A percentile compares a stretch with the other conserved stretches of the same genome.
phyloP scores from a whole-genome alignment of 208 protist species.

The Wallacemonas sp. region DNA sequence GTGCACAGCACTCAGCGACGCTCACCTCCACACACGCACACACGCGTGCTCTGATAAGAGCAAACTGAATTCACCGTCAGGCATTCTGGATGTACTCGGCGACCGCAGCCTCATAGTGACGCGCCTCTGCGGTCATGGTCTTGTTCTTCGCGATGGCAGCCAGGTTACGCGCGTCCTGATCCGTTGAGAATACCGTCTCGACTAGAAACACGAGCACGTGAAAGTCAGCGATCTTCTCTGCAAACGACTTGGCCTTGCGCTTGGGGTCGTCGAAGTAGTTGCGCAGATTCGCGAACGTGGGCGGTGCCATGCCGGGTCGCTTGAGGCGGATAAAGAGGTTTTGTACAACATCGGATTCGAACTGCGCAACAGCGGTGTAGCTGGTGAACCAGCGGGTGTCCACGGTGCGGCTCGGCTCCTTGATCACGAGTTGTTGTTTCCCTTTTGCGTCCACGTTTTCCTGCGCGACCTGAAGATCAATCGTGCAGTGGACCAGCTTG shows the following conservation, averaged over 20 bases:
- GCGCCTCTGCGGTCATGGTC: slow-evolving; percentile 33
- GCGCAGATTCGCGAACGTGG: slow-evolving; percentile 62
- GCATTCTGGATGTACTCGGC: slow-evolving; percentile 29
- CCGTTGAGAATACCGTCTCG: slow-evolving; percentile 42
- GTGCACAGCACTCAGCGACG: neutral
- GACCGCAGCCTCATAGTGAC: slow-evolving; percentile 50
- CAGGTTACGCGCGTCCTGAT: slow-evolving; percentile 59
- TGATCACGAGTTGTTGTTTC: slow-evolving; percentile 53
- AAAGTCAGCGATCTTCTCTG: slow-evolving; percentile 86
- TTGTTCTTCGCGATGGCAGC: slow-evolving; percentile 38
- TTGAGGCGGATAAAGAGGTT: slow-evolving; percentile 85
- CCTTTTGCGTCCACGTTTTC: slow-evolving; percentile 65
- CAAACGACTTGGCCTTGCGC: slow-evolving; percentile 48
- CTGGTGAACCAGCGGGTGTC: slow-evolving; percentile 89
- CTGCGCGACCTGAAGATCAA: slow-evolving; percentile 77
- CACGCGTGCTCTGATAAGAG: neutral
- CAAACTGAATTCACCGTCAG: no score
- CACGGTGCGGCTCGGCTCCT: slow-evolving; percentile 59
- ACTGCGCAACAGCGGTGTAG: slow-evolving; percentile 86
- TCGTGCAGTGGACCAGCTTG: slow-evolving; percentile 46
- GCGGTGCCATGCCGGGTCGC: slow-evolving; percentile 75
- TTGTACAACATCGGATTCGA: slow-evolving; percentile 69
- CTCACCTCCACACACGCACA: slow-evolving; percentile 3
- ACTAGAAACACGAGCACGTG: slow-evolving; percentile 90
- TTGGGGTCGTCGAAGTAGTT: slow-evolving; percentile 83